Evolutionary conservation across 2,329 filamentous ascomycete genomes (phyloP), one percentile per base, ranked within the genome.

Genomic region (Cladosporium sp.): DNA sequence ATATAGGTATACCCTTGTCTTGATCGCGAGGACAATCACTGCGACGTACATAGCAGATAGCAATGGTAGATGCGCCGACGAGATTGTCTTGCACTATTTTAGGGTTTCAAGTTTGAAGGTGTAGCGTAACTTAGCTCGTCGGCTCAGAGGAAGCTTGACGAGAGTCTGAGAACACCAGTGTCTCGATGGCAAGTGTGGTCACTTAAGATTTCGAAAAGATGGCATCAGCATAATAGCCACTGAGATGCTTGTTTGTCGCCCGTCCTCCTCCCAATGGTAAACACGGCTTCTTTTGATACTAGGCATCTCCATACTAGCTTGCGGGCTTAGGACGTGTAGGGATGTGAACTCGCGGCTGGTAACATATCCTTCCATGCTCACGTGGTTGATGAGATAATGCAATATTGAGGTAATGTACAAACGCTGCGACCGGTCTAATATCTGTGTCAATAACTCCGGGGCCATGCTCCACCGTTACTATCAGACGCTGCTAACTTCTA

Each of bases 341-440:
- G 39, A 5, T 21, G n/a, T 46, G n/a, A 18, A 4, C 3, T 46
- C n/a, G 39, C n/a, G 39, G n/a, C n/a, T 46, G 39, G n/a, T 23
- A 3, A 21, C 10, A 5, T 4, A 46, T 10, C 6, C 10, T 23
- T 21, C 4, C n/a, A 13, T 13, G 16, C 8, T 46, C 6, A 13
- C n/a, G n/a, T n/a, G n/a, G n/a, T 21, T 46, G 49, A 18, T 54
- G 28, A 8, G 32, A 54, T 54, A 54, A 30, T 18, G 10, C n/a
- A n/a, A 30, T 57, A 39, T 57, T n/a, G 32, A 18, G 30, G 28
- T 61, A 53, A 18, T 51, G 28, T 61, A 61, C 58, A 61, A 30
- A 61, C 46, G 43, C n/a, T 61, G 28, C 49, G 43, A n/a, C 28
- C 28, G 28, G 25, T 53, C n/a, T 51, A 32, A 51, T 30, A 32